Conservation (phyloP, 768 basidiomycete genomes). For the Tulasnella sp. region DNA sequence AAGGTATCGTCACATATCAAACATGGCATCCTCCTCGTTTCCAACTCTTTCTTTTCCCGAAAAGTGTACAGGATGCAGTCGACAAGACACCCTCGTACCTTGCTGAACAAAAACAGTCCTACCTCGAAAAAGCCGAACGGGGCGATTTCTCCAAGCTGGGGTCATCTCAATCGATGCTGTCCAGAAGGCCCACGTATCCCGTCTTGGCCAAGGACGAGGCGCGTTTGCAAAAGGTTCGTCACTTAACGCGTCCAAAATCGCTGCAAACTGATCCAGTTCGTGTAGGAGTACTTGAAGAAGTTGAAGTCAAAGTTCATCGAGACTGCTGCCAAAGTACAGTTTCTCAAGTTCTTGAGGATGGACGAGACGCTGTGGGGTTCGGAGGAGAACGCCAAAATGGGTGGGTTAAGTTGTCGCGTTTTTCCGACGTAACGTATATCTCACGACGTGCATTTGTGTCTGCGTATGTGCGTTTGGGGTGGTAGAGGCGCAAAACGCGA, state of each 20-base stretch:
- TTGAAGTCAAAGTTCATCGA: slow-evolving; percentile 15
- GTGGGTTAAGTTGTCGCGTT: background rate
- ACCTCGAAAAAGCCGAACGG: slow-evolving; percentile 9
- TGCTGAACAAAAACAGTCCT: slow-evolving; percentile 5
- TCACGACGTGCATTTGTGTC: background rate
- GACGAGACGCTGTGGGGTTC: slow-evolving; percentile 9
- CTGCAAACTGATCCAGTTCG: background rate
- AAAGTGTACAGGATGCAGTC: slow-evolving; percentile 9
- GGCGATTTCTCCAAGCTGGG: slow-evolving; percentile 11
- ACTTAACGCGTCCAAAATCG: too few relatives aligned
- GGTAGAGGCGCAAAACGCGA: slow-evolving; percentile 12
- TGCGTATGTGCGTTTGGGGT: background rate
- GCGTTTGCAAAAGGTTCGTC: slow-evolving; percentile 5
- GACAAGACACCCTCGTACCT: slow-evolving; percentile 6
- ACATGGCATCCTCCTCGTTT: background rate
- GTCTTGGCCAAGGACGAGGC: slow-evolving; percentile 5
- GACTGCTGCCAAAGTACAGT: slow-evolving; percentile 10
- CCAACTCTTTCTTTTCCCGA: background rate
- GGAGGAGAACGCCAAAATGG: slow-evolving; percentile 9
- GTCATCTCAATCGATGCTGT: slow-evolving; percentile 13
- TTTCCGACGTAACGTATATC: background rate
- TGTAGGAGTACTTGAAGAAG: slow-evolving; percentile 15
- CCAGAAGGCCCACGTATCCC: slow-evolving; percentile 10
- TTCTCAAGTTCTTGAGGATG: slow-evolving; percentile 7
- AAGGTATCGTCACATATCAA: background rate